Evolutionary conservation across 345 rosid genomes (phyloP), one percentile per base, ranked within the genome.

Genomic region (Eucalyptus viminalis): DNA sequence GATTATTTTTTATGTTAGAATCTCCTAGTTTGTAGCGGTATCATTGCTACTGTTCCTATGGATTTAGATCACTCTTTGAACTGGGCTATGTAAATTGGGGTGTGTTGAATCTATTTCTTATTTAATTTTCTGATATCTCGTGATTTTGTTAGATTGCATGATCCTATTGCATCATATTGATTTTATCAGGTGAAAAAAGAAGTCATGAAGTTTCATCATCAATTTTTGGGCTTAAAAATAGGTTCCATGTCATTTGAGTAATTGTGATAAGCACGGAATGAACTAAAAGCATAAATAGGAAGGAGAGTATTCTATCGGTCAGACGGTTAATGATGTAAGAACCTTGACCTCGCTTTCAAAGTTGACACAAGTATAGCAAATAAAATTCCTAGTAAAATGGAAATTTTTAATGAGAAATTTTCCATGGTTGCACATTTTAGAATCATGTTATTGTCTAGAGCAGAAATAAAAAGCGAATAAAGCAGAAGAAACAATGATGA

Each of bases 71-170:
- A 45, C 49, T n/a, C 37, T 45, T 45, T 45, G 49, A 45, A 45
- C 4, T 10, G 3, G 47, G 1, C 12, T 45, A 9, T 3, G 49
- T 1, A 9, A 45, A 45, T 45, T 45, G 49, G 0, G 13, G 49
- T 1, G 49, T 47, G 49, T 11, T 47, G 49, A 47, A 10, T 47
- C 13, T 47, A 47, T 47, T 47, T 47, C 49, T 47, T 47, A 11
- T 47, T 47, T 47, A 11, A 47, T 47, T 47, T 11, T 47, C 12
- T 47, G 2, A 1, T 11, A 47, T 47, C 49, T 11, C 13, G 1
- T 47, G 49, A 3, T 11, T 45, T 45, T 3, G 47, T 45, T 45
- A 45, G 43, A 45, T 45, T 45, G 47, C 47, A 45, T 9, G 4
- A 45, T 9, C 11, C 11, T 45, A 45, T 45, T 45, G 11, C 11